Evolutionary conservation across 2,329 filamentous ascomycete species (phyloP), one percentile per base, ranked within the genome.

Genomic region (Fulvia fulva): DNA sequence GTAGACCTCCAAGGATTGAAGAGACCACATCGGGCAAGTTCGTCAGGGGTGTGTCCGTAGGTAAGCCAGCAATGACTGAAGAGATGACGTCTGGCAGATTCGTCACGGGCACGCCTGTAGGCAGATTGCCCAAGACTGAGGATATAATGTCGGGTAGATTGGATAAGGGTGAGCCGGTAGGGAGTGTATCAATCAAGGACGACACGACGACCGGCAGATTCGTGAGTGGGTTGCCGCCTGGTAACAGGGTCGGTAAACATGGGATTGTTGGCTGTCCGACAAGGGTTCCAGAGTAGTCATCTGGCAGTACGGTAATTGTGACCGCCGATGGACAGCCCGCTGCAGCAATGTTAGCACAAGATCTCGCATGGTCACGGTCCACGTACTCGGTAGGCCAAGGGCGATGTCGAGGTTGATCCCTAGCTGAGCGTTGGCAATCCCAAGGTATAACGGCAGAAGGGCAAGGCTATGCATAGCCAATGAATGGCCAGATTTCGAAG

Each of bases 401-500:
- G 11, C 45, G n/a, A n/a, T n/a, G 8, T 21, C 45, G 25, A 50
- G 23, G 47, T 32, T 26, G 11, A 28, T 2, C 8, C 23, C 47
- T 30, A 26, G 12, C 16, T 61, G 54, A 22, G 53, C 59, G 28
- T 47, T 12, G 19, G 51, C 47, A 41, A 55, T 50, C 37, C 52
- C 60, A 23, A 61, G 37, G 52, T 43, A 34, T 11, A 56, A 32
- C 14, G 30, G 22, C 19, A 56, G 34, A 32, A 43, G 32, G 2
- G 22, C 46, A 51, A 56, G 30, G n/a, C 43, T 23, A 11, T 47
- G 16, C 25, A 19, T 56, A 45, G 12, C 30, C 21, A 54, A 49
- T 32, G 60, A 58, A 12, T 50, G 52, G 58, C 58, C 53, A 51
- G 9, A 55, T 56, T 26, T 53, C 37, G 26, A 21, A 32, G 43